These are phyloP conservation scores for Sungouiozyma ichnusensis DNA, from an alignment of 805 yeast genomes.

Conservation along the genomic window DNA sequence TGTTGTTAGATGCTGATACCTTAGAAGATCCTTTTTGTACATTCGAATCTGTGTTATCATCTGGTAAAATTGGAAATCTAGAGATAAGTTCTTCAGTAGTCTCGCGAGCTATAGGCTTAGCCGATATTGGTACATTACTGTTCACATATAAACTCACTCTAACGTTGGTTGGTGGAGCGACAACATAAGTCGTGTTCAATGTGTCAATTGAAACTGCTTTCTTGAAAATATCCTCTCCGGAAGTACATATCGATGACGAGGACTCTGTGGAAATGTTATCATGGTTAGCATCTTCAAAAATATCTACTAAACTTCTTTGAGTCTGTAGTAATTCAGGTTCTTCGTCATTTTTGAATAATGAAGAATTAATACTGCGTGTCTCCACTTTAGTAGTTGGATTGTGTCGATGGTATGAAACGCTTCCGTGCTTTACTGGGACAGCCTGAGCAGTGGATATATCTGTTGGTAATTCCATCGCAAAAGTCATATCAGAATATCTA, in stretches of 20 bases:
- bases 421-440: constrained; percentile 12
- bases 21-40: constrained; percentile 19
- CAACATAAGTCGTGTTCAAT: constrained; percentile 20
- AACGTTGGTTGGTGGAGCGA: constrained; percentile 25
- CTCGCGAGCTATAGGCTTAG: constrained; percentile 18
- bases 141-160: constrained; percentile 26
- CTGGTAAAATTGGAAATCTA: constrained; percentile 23
- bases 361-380: neutral
- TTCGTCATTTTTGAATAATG: neutral
- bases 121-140: constrained; percentile 8
- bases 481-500: constrained; percentile 21
- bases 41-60: constrained; percentile 8
- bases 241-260: constrained; percentile 14
- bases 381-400: neutral
- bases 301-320: constrained; percentile 8
- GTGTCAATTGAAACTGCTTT: constrained; percentile 28
- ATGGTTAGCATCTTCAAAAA: constrained; percentile 24
- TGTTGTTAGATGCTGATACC: neutral
- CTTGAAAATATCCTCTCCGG: constrained; percentile 18
- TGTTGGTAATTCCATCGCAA: constrained; percentile 24
- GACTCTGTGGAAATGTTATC: constrained; percentile 17
- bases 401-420: neutral
- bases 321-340: neutral
- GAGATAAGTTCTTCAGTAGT: constrained; percentile 28
- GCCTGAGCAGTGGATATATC: constrained; percentile 23